Evolutionary conservation across 768 basidiomycete genomes (phyloP).

Genomic region (Russula compacta): DNA sequence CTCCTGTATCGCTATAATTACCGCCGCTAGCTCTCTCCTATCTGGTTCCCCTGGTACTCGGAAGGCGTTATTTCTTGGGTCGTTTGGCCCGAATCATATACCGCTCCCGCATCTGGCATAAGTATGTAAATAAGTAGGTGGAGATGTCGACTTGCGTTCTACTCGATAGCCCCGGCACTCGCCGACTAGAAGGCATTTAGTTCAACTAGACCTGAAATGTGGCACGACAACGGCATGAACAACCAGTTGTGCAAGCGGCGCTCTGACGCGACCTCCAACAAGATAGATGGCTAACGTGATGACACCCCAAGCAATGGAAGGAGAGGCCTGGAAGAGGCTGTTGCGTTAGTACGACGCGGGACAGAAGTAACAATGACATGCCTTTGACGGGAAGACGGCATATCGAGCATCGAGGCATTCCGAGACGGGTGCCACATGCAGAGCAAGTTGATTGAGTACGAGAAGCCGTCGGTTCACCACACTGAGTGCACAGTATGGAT

Average conservation of each 20-base stretch:
- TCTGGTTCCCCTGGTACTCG: no score
- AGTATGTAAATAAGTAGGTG: no score
- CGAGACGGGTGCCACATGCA: constrained; percentile 35
- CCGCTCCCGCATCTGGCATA: no score
- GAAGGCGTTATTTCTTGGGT: no score
- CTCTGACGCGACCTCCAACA: constrained; percentile 49
- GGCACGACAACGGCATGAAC: constrained; percentile 48
- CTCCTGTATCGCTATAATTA: no score
- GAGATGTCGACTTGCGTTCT: not conserved
- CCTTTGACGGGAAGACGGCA: constrained; percentile 75
- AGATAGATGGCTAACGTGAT: constrained; percentile 55
- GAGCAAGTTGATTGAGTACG: constrained; percentile 37
- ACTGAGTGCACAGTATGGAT: constrained; percentile 21
- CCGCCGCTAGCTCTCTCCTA: no score
- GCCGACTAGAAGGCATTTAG: not conserved
- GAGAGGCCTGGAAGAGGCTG: constrained; percentile 37
- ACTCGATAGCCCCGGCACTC: not conserved
- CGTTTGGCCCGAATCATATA: no score
- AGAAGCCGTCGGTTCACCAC: constrained; percentile 31
- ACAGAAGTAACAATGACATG: constrained; percentile 22
- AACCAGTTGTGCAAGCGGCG: constrained; percentile 54
- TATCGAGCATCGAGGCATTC: constrained; percentile 51
- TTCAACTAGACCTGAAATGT: not conserved
- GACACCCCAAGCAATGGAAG: constrained; percentile 51
- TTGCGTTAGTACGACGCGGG: not conserved